Evolutionary conservation across 176 grass and related monocot species (phyloP), one percentile per base, ranked within the genome.

Genomic region (Carex scoparia): DNA sequence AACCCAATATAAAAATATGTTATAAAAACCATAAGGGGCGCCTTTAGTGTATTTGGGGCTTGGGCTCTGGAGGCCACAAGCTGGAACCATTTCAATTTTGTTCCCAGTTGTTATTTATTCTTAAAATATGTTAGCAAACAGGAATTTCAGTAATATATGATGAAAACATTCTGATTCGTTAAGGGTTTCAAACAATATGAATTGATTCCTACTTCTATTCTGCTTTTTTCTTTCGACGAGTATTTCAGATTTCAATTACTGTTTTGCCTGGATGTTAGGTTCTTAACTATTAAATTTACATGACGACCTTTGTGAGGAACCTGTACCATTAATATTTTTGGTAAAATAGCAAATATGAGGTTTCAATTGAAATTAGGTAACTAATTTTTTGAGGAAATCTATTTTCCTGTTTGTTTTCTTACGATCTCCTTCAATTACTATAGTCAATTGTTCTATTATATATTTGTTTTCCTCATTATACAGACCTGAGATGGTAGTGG

Each of bases 401-500:
- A 48, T 78, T 18, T 68, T 88, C 42, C 59, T 12, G 1, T 11
- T 77, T 49, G 31, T 74, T 75, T 30, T 40, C 38, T 84, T n/a
- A 4, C 30, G 68, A 81, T 76, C 27, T 55, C 6, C 42, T 15
- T 28, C 2, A 55, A 0, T 55, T 54, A 31, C 46, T 61, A 19
- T 30, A 55, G 55, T 14, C 54, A 76, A 86, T 37, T 28, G 48
- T 14, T 79, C 53, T 82, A 65, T 84, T 23, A 66, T 7, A 62
- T 51, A 14, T 56, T 42, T 82, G 15, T 62, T 60, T 23, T 58
- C 42, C 13, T 59, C 38, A 62, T 84, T 87, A 82, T 87, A 84
- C 88, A 98, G 93, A 53, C 93, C 96, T 62, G 96, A 98, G 87
- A 98, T 98, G 96, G 96, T 98, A 64, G 96, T 98, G 42, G 96